These are phyloP conservation scores for Leptodermis oblonga DNA, from an alignment of 257 asterid genomes.

Conservation along the genomic window DNA sequence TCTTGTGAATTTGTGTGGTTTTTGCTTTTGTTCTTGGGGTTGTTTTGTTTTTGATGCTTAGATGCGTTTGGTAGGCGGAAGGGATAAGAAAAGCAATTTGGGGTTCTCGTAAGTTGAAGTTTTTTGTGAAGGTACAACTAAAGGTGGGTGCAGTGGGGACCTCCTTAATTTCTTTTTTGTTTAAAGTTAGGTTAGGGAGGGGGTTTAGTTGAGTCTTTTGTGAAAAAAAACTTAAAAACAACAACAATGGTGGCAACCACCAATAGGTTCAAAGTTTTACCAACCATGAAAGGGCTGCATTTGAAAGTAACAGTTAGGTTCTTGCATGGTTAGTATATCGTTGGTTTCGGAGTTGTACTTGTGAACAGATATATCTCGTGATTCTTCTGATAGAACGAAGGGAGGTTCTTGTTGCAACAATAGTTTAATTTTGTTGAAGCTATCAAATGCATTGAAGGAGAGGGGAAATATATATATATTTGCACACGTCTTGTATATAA, in stretches of 20 bases:
- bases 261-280: conserved; percentile 9
- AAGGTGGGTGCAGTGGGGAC: conserved; percentile 68
- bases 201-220: conserved; percentile 28
- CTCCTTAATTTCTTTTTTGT: conserved; percentile 24
- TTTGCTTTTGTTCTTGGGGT: conserved; percentile 11
- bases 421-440: background rate
- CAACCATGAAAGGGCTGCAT: conserved; percentile 21
- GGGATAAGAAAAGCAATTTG: conserved; percentile 34
- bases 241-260: conserved; percentile 21
- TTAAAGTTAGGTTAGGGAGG: conserved; percentile 40
- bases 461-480: background rate
- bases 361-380: no score
- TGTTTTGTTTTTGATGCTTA: conserved; percentile 27
- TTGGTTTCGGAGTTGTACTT: no score
- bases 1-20: background rate
- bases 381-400: no score
- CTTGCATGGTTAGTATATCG: no score
- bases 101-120: conserved; percentile 33
- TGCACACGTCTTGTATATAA: background rate
- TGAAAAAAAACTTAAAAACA: no score
- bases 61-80: conserved; percentile 39
- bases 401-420: background rate
- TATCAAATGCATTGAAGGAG: background rate
- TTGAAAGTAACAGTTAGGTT: conserved; percentile 30
- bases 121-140: conserved; percentile 43